Base-by-base conservation (phyloP, 2,329 filamentous ascomycete genomes). In the Paradendryphiella salina region DNA sequence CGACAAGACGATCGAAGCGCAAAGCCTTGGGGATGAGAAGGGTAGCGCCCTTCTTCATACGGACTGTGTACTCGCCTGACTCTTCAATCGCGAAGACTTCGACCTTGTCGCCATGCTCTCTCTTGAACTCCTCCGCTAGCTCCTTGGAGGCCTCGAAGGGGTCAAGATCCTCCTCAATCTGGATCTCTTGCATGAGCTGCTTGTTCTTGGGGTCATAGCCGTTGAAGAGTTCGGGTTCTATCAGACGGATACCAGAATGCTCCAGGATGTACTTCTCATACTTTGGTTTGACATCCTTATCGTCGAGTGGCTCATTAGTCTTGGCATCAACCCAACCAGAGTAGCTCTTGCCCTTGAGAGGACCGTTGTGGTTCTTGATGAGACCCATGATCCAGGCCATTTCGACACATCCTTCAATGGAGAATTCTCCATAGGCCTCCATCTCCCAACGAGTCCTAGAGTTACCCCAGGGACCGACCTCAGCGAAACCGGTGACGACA, bases 331-430 rank as follows among this genome's bases (percentile, higher is more conserved):
- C 90, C 91, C 90, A 99, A 64, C 94, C 94, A 61, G 93, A 90
- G 78, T 99, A 97, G 59, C 88, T 88, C 79, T 96, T 88, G 73
- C 94, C 94, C 80, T 99, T 99, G 73, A 99, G 85, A 26, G 87
- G 86, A 14, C 94, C 94, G 65, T 97, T 97, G 80, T 96, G 90
- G 75, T 99, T 96, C 82, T 93, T 96, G 80, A 99, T 97, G 53
- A 97, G 85, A 70, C 94, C 94, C 93, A 97, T 99, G 75, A 99
- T 90, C 94, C 94, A 99, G 26, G 94, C 92, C 94, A 99, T 99
- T 77, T 99, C 94, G 54, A 99, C 88, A 68, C 94, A 97, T 23
- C 94, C 94, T 75, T 99, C 95, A 11, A 99, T 84, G 7, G 94
- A 97, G 79, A 99, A 99, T 70, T 96, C 84, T 71, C 94, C 94